A percentile compares a stretch with the other conserved stretches of the same genome.
These are phyloP conservation scores for Fusarium neocosmosporiellum DNA, from an alignment of 2,329 filamentous ascomycete species.

Conservation along the genomic window DNA sequence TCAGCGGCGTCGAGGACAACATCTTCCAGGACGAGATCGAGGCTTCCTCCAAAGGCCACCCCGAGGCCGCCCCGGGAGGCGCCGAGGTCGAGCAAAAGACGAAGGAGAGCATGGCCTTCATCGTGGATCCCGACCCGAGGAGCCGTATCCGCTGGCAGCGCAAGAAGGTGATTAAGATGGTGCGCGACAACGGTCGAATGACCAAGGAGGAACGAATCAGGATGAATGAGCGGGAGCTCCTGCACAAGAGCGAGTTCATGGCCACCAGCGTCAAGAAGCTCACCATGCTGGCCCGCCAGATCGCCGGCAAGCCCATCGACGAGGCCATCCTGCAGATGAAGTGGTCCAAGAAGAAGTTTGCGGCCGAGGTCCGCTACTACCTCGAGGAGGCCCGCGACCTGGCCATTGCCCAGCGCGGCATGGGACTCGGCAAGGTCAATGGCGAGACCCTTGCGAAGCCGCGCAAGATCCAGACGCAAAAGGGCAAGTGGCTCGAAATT, in stretches of 20 bases:
- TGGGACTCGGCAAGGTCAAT: constrained; percentile 74
- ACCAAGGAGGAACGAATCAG: constrained; percentile 74
- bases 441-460: constrained; percentile 53
- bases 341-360: constrained; percentile 94
- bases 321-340: constrained; percentile 96
- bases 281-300: constrained; percentile 85
- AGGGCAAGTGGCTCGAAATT: constrained; percentile 78
- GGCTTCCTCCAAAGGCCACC: constrained; percentile 44
- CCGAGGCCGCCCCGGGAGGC: constrained; percentile 40
- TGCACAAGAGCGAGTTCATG: constrained; percentile 75
- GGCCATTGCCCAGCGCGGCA: constrained; percentile 82
- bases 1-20: constrained; percentile 62
- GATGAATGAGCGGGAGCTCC: constrained; percentile 67
- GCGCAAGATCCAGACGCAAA: constrained; percentile 75
- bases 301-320: constrained; percentile 91
- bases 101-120: constrained; percentile 66
- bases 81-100: constrained; percentile 52
- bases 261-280: constrained; percentile 95
- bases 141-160: constrained; percentile 81
- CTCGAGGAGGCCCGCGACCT: constrained; percentile 84
- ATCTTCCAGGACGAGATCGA: constrained; percentile 72
- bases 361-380: constrained; percentile 81
- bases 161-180: constrained; percentile 82
- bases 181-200: constrained; percentile 67
- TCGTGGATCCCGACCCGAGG: constrained; percentile 80